Evolutionary conservation across 192 early-diverging fungal species (phyloP).

Genomic region (Backusella macrospora): DNA sequence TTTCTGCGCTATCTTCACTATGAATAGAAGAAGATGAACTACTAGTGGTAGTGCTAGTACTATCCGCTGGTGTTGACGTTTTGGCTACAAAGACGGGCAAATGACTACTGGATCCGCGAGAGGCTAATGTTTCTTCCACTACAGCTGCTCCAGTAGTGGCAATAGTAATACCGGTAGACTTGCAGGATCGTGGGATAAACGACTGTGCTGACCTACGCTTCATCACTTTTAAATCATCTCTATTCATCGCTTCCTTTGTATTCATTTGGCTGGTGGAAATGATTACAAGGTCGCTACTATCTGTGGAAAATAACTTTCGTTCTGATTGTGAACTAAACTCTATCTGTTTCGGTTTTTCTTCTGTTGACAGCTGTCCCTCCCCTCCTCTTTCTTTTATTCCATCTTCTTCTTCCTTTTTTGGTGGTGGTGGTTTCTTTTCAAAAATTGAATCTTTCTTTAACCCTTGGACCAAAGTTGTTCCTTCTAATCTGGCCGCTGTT

Average conservation of each 20-base stretch:
- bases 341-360: not conserved
- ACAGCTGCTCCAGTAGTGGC: not conserved
- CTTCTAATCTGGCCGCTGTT: not conserved
- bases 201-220: not conserved
- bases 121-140: not conserved
- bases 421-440: not conserved
- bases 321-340: not conserved
- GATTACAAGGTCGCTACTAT: not conserved
- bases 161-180: not conserved
- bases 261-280: not conserved
- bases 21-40: not conserved
- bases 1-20: not conserved
- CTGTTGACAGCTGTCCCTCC: not conserved
- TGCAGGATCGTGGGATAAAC: slow-evolving; percentile 7
- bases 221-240: slow-evolving; percentile 5
- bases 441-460: not conserved
- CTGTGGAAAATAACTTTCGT: not conserved
- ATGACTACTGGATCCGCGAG: slow-evolving; percentile 1
- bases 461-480: not conserved
- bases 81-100: not conserved
- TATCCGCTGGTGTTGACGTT: not conserved
- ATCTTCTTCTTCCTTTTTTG: not conserved
- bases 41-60: not conserved
- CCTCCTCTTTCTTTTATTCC: not conserved
- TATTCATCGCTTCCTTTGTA: not conserved